A percentile compares a stretch with the other conserved stretches of the same genome.
Conservation (phyloP, 2,329 filamentous ascomycete genomes). For the Trichoderma sp. region DNA sequence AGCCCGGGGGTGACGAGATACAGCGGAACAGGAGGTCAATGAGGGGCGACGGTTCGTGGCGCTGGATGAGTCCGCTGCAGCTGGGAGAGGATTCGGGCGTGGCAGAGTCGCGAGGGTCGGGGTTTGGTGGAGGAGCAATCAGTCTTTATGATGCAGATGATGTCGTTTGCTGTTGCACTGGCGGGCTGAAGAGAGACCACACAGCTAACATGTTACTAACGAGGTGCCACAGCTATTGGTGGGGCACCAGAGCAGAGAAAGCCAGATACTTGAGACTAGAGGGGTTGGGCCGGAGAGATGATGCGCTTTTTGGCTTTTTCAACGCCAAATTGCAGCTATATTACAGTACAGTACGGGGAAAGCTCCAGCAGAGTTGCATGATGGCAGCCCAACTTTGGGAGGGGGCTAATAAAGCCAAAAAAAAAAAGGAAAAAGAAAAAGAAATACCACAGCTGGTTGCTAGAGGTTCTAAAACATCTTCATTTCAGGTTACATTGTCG, state of each 20-base stretch:
- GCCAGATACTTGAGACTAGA: constrained; percentile 15
- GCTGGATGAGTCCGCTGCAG: background rate
- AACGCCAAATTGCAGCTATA: background rate
- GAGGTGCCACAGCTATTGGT: constrained; percentile 13
- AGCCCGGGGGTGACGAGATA: constrained; percentile 24
- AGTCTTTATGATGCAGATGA: constrained; percentile 26
- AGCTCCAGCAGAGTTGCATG: background rate
- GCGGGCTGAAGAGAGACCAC: constrained; percentile 25
- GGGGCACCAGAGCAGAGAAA: constrained; percentile 15
- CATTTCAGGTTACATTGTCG: no score
- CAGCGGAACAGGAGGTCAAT: constrained; percentile 19
- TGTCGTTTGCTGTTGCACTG: constrained; percentile 27
- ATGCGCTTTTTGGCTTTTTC: background rate
- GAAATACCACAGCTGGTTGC: background rate
- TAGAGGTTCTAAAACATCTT: background rate
- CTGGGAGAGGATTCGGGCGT: background rate
- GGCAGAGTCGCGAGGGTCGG: constrained; percentile 17
- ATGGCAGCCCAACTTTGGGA: background rate
- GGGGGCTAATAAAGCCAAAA: background rate
- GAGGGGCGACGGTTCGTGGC: background rate
- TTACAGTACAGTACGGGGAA: no score
- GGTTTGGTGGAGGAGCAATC: constrained; percentile 23
- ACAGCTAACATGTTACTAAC: constrained; percentile 17
- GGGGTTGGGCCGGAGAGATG: constrained; percentile 10
- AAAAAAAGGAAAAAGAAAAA: background rate